Conservation (phyloP, 1,284 basidiomycete species). For the Omphalotus olearius region DNA sequence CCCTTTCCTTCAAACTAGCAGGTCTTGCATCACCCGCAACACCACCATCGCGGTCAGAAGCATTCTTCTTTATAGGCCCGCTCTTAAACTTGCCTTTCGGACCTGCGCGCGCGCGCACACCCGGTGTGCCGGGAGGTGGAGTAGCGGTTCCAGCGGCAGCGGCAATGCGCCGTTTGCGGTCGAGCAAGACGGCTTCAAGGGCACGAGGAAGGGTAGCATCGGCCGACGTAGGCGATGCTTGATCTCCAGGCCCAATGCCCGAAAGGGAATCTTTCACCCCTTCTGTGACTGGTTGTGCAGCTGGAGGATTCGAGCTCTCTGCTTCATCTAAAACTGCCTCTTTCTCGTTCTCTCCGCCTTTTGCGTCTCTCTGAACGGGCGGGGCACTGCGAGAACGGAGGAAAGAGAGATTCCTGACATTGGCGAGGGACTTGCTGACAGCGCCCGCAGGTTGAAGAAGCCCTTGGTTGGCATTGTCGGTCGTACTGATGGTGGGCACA, state of each 20-base stretch:
- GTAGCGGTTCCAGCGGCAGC: not conserved
- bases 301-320: not conserved
- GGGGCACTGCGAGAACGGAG: conserved; percentile 58
- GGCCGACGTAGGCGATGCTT: not conserved
- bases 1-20: no score
- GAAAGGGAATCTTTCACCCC: not conserved
- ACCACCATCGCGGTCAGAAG: not conserved
- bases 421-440: conserved; percentile 29
- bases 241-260: not conserved
- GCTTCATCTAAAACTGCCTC: no score
- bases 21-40: no score
- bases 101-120: conserved; percentile 1
- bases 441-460: conserved; percentile 23
- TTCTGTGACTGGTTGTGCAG: not conserved
- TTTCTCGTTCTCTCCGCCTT: not conserved
- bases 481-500: not conserved
- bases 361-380: conserved; percentile 28
- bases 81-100: conserved; percentile 10
- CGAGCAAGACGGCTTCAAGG: conserved; percentile 8
- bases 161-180: conserved; percentile 11
- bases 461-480: conserved; percentile 18
- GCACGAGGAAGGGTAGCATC: not conserved
- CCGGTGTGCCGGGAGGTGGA: not conserved
- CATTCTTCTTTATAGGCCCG: conserved; percentile 8
- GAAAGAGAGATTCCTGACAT: conserved; percentile 46